Percentiles rank a stretch among this genome's conserved stretches.
These are phyloP conservation scores for Colletotrichum noveboracense DNA, from an alignment of 2,329 filamentous ascomycete genomes.

Conservation along the genomic window DNA sequence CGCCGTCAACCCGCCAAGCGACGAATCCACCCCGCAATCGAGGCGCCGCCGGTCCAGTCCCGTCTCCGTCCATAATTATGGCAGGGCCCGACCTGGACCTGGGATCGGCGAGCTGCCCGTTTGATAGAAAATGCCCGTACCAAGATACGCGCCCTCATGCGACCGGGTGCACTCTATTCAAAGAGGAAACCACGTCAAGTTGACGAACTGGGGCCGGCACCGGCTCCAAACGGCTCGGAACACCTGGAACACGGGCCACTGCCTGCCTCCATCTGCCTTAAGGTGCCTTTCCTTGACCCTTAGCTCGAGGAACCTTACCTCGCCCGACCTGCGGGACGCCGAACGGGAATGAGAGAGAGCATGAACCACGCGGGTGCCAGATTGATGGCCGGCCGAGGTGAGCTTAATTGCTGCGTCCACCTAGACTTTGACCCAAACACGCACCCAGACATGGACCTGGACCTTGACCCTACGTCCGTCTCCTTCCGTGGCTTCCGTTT, in stretches of 20 bases:
- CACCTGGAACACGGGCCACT: background rate
- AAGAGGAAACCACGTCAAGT: background rate
- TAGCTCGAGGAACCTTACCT: background rate
- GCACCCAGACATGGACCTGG: background rate
- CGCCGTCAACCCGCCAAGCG: background rate
- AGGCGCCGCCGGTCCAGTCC: background rate
- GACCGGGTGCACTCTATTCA: background rate
- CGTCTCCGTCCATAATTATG: background rate
- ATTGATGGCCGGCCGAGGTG: background rate
- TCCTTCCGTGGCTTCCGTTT: conserved; percentile 9
- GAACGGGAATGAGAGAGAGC: background rate
- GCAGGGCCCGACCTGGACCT: background rate
- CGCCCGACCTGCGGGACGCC: background rate
- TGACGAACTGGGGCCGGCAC: background rate
- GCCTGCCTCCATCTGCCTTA: background rate
- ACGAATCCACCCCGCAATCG: conserved; percentile 9
- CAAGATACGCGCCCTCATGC: background rate
- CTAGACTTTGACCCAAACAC: background rate
- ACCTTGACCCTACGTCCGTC: background rate
- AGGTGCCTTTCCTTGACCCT: background rate
- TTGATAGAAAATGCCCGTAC: background rate
- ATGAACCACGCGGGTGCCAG: background rate
- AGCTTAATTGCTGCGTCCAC: background rate
- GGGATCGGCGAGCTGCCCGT: background rate
- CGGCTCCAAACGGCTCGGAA: background rate